Base-by-base conservation (phyloP, 352 stramenopile genomes). In the Globisporangium orthogonon region DNA sequence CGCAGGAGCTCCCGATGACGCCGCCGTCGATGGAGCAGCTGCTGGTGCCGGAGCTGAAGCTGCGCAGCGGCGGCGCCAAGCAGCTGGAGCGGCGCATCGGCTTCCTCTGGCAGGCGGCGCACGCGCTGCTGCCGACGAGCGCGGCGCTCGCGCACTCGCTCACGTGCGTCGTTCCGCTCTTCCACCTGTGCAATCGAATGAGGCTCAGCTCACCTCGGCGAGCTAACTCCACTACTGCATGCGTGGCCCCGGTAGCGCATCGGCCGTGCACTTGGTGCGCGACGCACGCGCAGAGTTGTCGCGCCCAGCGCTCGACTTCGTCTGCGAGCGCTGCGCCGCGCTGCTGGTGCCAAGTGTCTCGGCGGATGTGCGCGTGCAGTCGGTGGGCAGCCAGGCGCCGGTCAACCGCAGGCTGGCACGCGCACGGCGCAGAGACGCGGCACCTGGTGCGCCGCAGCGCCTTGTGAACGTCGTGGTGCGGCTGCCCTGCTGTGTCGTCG, bases 21-120 rank as follows among this genome's bases (percentile, higher is more conserved):
- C 14, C 40, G 18, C 0, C 50, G 31, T 37, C 31, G 31, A 37
- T 37, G 31, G 59, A 28, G 4, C 37, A 40, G 3, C 29, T 65
- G 39, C 59, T 59, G 11, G 6, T 60, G 14, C 46, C 59, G 9
- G 59, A 65, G 4, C 15, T 65, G n/a, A 59, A 55, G 14, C 17
- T 65, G 17, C 52, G 43, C 2, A 31, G 37, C 4, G 53, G 64
- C 35, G 67, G 51, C 0, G 53, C 59, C 0, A 75, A 76, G 37
- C 77, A 86, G 60, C 65, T 90, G 1, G 74, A 89, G 60, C 81
- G 86, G 56, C 77, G 76, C 40, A 73, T 89, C 54, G 68, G 68
- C 28, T 91, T 85, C 60, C 69, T 91, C 43, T 91, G 81, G 81
- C 69, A 56, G 44, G 54, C 75, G 2, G 76, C 78, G n/a, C 78